phyloP scores from a whole-genome alignment of 2,329 filamentous ascomycete species.

The Pezicula radicicola region DNA sequence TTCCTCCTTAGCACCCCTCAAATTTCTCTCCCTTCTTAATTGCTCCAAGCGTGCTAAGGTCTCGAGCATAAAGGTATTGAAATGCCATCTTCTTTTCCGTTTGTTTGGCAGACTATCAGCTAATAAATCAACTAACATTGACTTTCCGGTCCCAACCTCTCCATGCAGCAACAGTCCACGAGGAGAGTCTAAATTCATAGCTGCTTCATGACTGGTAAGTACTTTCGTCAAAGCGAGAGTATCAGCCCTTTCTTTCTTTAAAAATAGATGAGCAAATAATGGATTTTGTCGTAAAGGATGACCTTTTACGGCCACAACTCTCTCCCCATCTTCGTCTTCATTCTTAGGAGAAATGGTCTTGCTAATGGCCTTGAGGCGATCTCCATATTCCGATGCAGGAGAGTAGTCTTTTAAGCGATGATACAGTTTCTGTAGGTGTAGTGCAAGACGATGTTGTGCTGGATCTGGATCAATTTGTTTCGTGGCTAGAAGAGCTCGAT shows the following conservation, averaged over 20 bases:
- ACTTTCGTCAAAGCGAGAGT: conserved; percentile 64
- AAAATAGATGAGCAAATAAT: conserved; percentile 57
- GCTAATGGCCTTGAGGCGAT: conserved; percentile 60
- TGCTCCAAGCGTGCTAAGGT: conserved; percentile 69
- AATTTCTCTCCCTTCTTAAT: conserved; percentile 41
- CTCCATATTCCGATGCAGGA: conserved; percentile 65
- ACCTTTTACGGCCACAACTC: conserved; percentile 43
- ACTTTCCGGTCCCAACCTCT: conserved; percentile 80
- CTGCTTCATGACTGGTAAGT: conserved; percentile 69
- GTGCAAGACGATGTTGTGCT: conserved; percentile 68
- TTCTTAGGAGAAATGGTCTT: conserved; percentile 31
- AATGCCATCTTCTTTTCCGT: conserved; percentile 76
- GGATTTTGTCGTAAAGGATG: conserved; percentile 58
- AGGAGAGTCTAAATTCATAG: conserved; percentile 69
- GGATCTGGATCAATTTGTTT: conserved; percentile 63
- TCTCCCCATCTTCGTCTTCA: conserved; percentile 26
- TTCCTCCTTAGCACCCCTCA: conserved; percentile 10
- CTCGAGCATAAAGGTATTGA: conserved; percentile 84
- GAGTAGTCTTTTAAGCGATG: conserved; percentile 74
- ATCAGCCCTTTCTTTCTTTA: conserved; percentile 50
- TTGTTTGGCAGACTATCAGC: conserved; percentile 71
- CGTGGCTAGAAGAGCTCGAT: conserved; percentile 67
- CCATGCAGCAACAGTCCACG: conserved; percentile 75
- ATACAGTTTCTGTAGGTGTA: conserved; percentile 77
- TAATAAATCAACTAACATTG: conserved; percentile 81